Evolutionary conservation across 2,329 filamentous ascomycete genomes (phyloP).

Genomic region (Trichoderma oligosporum): DNA sequence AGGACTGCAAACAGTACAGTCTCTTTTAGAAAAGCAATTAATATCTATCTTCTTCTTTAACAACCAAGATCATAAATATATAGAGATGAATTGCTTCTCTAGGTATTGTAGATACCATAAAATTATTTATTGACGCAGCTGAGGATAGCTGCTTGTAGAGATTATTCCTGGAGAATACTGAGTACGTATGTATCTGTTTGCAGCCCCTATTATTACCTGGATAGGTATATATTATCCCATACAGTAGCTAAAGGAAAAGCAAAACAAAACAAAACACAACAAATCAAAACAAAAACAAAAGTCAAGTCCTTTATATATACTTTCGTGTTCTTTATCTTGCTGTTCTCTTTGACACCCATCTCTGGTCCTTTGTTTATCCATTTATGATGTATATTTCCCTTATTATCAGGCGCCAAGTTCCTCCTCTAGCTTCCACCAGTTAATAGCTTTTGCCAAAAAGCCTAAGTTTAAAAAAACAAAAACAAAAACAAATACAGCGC

Average conservation of each 20-base stretch:
- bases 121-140: too few relatives aligned
- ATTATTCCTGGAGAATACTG: too few relatives aligned
- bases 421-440: not conserved
- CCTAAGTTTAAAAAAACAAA: too few relatives aligned
- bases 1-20: too few relatives aligned
- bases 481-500: not conserved
- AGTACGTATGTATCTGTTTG: too few relatives aligned
- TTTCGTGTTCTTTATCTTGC: not conserved
- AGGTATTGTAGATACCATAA: too few relatives aligned
- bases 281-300: conserved; percentile 1
- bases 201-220: not conserved
- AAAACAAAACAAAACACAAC: not conserved
- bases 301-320: not conserved
- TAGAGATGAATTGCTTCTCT: too few relatives aligned
- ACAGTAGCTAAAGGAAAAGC: not conserved
- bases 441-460: not conserved
- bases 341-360: not conserved
- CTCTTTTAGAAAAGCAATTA: too few relatives aligned
- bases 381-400: not conserved
- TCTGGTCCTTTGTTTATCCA: not conserved
- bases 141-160: too few relatives aligned
- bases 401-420: not conserved
- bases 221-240: not conserved
- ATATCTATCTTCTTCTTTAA: too few relatives aligned
- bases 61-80: too few relatives aligned